Base-by-base conservation (phyloP, 768 basidiomycete species). In the Psilocybe subaeruginosa region DNA sequence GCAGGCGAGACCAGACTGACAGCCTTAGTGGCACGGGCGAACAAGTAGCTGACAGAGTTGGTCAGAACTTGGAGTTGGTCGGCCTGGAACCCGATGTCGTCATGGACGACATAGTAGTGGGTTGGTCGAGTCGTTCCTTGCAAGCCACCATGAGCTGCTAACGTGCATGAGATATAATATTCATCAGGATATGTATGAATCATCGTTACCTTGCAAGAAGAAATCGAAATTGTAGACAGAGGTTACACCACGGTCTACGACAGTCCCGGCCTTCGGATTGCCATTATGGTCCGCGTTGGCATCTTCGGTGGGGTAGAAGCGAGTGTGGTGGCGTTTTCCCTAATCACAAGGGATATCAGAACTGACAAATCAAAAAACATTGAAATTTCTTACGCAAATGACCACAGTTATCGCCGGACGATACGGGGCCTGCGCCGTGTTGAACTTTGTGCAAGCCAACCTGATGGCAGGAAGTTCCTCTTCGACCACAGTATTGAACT, bases 21-120 rank as follows among this genome's bases (percentile, higher is more conserved):
- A 0, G 92, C 90, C 66, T 92, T 91, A 2, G 94, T 95, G 2
- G 93, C 92, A 14, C 93, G 88, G 4, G 90, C 91, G 66, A 92
- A 96, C 71, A 91, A 81, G 72, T 93, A 93, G 72, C 87, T 86
- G 61, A 88, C 79, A 11, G 83, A 73, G 71, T 93, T 88, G 17
- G 90, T 88, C 50, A 92, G 80, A 33, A 77, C 74, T 70, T 95
- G 93, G 4, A 94, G 74, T 11, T 82, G 78, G 70, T 95, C 91
- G 0, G 91, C 86, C 4, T 73, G 77, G 63, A 93, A 85, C 4
- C 72, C 76, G 63, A 87, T 89, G 69, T 93, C 90, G 71, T 95
- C 92, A 69, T 93, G 88, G 7, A 93, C 84, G 39, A 92, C 89
- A 51, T 85, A 87, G 73, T 94, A 94, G 63, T 93, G 92, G 0